These are phyloP conservation scores for Colletotrichum karsti DNA, from an alignment of 2,329 filamentous ascomycete species.

Conservation along the genomic window DNA sequence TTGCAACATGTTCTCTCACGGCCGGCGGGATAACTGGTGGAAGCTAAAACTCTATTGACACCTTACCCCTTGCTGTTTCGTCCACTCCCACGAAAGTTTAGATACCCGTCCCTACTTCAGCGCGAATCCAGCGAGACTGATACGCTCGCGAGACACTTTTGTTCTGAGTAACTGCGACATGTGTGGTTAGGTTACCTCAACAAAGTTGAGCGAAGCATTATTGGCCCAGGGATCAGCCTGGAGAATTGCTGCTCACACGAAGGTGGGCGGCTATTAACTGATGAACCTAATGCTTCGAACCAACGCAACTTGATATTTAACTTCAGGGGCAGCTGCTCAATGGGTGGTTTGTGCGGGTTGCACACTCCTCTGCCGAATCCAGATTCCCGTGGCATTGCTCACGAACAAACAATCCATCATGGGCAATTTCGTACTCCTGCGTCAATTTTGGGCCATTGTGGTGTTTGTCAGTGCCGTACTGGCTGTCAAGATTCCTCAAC, in stretches of 20 bases:
- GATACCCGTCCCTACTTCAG: not conserved
- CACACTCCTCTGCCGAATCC: too few relatives aligned
- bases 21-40: not conserved
- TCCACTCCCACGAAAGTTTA: not conserved
- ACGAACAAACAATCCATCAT: too few relatives aligned
- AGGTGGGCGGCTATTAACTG: too few relatives aligned
- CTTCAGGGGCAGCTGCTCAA: too few relatives aligned
- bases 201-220: not conserved
- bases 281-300: too few relatives aligned
- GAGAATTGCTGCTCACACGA: too few relatives aligned
- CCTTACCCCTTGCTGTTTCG: not conserved
- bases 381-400: too few relatives aligned
- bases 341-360: too few relatives aligned
- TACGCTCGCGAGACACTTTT: not conserved
- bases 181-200: not conserved
- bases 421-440: too few relatives aligned
- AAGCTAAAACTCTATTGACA: not conserved
- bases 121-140: not conserved
- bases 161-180: not conserved
- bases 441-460: too few relatives aligned
- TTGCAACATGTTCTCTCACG: not conserved
- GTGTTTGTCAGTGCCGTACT: too few relatives aligned
- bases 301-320: too few relatives aligned
- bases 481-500: constrained; percentile 3
- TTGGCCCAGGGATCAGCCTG: not conserved